Evolutionary conservation across 352 stramenopile species (phyloP), one percentile per base, ranked within the genome.

Genomic region (Phytopythium aichiense): DNA sequence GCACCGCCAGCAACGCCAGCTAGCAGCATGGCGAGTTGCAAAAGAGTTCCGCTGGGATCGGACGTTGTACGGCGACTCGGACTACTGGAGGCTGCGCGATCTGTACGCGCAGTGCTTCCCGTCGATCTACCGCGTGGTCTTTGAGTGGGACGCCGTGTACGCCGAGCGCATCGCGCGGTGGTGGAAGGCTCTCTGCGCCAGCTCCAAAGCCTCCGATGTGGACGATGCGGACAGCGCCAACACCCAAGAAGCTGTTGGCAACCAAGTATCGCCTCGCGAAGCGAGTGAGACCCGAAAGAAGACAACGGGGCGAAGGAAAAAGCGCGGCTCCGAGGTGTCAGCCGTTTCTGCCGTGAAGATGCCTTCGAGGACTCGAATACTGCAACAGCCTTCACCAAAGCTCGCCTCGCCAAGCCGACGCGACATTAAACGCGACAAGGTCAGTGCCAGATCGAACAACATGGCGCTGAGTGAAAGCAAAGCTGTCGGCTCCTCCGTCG

Each of bases 121-220:
- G 33, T 46, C 46, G 6, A 81, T 84, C 50, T 76, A 81, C 50
- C 56, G 60, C 15, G 59, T 54, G 7, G 61, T 77, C 18, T 82
- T 84, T 48, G 66, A 55, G 9, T 77, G 71, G 71, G 38, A 79
- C n/a, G 73, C 77, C 42, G 59, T 38, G 2, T 73, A 64, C 38
- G 71, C 71, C 31, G 42, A 51, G 16, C 65, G 48, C n/a, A 74
- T 84, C 58, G 64, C 58, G 23, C 51, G 54, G 1, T 78, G 74
- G 58, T 84, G 76, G 76, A 69, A 58, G 16, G 11, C 31, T 4
- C 52, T 7, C 7, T 25, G 22, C 16, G 18, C 31, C 18, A 46
- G 33, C 30, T 18, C 16, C 11, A n/a, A 28, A 30, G 51, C 28
- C 20, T 0, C 9, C 0, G 25, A 7, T 43, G 50, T 25, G 8